phyloP scores from a whole-genome alignment of 2,329 filamentous ascomycete genomes.

The Boeremia exigua region DNA sequence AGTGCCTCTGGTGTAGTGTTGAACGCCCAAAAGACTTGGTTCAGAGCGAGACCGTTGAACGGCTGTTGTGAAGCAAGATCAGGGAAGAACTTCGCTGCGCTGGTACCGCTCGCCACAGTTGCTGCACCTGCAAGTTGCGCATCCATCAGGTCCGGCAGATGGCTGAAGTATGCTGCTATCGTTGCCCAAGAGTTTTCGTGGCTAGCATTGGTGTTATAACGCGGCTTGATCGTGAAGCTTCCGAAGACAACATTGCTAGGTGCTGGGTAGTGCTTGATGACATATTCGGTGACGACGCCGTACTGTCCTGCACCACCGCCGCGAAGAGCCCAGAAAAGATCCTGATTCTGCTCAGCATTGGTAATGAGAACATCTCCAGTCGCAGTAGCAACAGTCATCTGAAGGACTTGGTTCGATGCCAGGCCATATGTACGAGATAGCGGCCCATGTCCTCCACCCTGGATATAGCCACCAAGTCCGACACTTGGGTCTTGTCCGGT shows the following conservation, averaged over 20 bases:
- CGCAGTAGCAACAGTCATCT: conserved; percentile 17
- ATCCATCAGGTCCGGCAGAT: conserved; percentile 40
- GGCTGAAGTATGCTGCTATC: conserved; percentile 18
- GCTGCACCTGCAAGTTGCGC: conserved; percentile 31
- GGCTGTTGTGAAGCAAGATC: neutral
- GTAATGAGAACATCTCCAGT: conserved; percentile 19
- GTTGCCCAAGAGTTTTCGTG: conserved; percentile 36
- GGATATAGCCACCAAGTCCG: conserved; percentile 50
- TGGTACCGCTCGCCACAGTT: conserved; percentile 15
- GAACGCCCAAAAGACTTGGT: conserved; percentile 30
- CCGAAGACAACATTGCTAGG: conserved; percentile 16
- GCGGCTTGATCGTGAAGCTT: conserved; percentile 13
- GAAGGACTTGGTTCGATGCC: conserved; percentile 21
- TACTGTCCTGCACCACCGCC: conserved; percentile 23
- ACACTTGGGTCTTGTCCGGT: conserved; percentile 46
- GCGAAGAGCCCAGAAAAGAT: conserved; percentile 26
- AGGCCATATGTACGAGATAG: conserved; percentile 51
- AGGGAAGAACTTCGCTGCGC: conserved; percentile 3
- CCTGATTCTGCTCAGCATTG: conserved; percentile 14
- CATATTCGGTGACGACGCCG: conserved; percentile 22
- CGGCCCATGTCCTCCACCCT: conserved; percentile 60
- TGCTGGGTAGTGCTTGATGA: conserved; percentile 22
- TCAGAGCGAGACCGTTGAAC: conserved; percentile 19
- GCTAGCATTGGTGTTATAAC: conserved; percentile 9
- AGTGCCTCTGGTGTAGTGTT: conserved; percentile 26